Evolutionary conservation across 768 basidiomycete species (phyloP), one percentile per base, ranked within the genome.

Genomic region (Asterophora lycoperdoides): DNA sequence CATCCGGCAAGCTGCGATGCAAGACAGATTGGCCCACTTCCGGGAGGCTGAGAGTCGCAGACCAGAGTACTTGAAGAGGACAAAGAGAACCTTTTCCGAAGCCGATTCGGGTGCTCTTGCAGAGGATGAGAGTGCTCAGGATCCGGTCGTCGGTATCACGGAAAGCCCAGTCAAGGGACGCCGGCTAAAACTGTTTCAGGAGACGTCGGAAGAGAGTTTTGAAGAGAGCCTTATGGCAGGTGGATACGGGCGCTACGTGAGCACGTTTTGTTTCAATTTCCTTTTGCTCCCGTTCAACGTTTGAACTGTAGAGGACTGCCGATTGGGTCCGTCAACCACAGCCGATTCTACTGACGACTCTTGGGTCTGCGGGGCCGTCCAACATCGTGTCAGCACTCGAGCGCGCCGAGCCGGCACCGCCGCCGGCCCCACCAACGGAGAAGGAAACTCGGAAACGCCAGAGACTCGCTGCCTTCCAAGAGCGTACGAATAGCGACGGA

Each of bases 151-250:
- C 26, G 86, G 85, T 13, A 80, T 89, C 20, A 76, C 75, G 55
- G 81, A 84, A 54, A 88, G 80, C 56, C 86, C 88, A 0, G 64
- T 72, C 46, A 89, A 84, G 66, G 89, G 89, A 1, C 72, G 88
- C 48, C 73, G 86, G 43, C 68, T 89, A 30, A 83, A 80, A 55
- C 64, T 91, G 34, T 90, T 89, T 63, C 86, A 88, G 62, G 86
- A 88, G 66, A 89, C 86, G 0, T 85, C 84, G 4, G 86, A 87
- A 39, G 86, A 87, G 65, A 89, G 86, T 58, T 89, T 90, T 56
- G 88, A 90, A 58, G 87, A 90, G 66, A 86, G 86, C 56, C 63
- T 89, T 35, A 86, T 89, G 79, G 86, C 86, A 15, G 86, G 86
- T 26, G 87, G 88, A 7, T 89, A 89, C 64, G 85, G 82, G 1